These are phyloP conservation scores for Serendipita vermifera DNA, from an alignment of 768 basidiomycete genomes.

Conservation along the genomic window DNA sequence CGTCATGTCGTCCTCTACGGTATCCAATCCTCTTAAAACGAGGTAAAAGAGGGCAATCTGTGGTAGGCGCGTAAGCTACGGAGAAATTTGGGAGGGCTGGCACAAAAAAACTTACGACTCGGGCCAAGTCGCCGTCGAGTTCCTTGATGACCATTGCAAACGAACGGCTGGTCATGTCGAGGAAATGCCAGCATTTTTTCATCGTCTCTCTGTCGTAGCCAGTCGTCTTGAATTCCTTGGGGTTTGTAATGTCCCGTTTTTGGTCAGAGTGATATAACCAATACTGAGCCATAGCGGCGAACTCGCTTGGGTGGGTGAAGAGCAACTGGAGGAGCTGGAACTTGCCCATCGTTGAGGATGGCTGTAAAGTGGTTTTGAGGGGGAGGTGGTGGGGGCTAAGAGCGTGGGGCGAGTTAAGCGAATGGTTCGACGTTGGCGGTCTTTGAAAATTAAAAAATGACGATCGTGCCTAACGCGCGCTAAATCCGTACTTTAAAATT, in stretches of 20 bases:
- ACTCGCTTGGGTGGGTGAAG: conserved; percentile 71
- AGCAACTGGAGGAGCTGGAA: conserved; percentile 51
- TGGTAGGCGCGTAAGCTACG: not conserved
- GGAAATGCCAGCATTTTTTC: conserved; percentile 79
- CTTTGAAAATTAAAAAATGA: no score
- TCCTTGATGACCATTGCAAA: conserved; percentile 93
- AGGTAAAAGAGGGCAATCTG: conserved; percentile 94
- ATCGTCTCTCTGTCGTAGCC: conserved; percentile 81
- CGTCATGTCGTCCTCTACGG: conserved; percentile 97
- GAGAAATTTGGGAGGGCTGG: conserved; percentile 1
- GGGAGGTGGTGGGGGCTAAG: no score
- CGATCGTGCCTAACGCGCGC: no score
- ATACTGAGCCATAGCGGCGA: conserved; percentile 72
- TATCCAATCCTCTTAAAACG: conserved; percentile 87
- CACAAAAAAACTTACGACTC: conserved; percentile 51
- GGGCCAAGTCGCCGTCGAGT: conserved; percentile 84
- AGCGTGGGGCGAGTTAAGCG: no score
- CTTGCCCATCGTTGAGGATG: conserved; percentile 36
- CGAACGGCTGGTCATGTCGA: conserved; percentile 80
- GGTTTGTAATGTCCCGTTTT: conserved; percentile 67
- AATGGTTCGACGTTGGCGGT: no score
- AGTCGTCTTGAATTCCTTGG: conserved; percentile 60
- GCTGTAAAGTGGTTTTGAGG: no score
- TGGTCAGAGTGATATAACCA: conserved; percentile 68
- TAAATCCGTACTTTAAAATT: no score